Evolutionary conservation across 345 rosid species (phyloP).

Genomic region (Erodium maritimum): DNA sequence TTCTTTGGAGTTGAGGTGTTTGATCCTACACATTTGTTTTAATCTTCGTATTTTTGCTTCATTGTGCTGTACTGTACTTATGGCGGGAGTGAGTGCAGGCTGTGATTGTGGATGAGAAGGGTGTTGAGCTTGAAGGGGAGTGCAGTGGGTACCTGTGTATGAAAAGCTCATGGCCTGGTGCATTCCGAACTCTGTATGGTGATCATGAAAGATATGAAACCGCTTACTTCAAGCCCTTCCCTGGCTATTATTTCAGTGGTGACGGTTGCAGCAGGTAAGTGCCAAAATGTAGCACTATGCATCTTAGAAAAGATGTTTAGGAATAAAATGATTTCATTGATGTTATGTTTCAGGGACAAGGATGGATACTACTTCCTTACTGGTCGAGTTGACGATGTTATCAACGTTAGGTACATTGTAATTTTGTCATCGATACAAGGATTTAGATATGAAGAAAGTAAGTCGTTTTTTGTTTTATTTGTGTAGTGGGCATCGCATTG

Average conservation of each 20-base stretch:
- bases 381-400: slow-evolving; percentile 97
- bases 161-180: slow-evolving; percentile 93
- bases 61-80: slow-evolving; percentile 9
- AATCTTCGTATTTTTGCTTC: slow-evolving; percentile 5
- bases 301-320: not conserved
- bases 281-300: not conserved
- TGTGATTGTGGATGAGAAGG: slow-evolving; percentile 92
- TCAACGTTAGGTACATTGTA: slow-evolving; percentile 68
- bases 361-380: slow-evolving; percentile 98
- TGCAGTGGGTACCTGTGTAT: slow-evolving; percentile 91
- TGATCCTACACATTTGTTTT: slow-evolving; percentile 7
- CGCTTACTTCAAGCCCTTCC: slow-evolving; percentile 86
- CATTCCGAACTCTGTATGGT: slow-evolving; percentile 90
- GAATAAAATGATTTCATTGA: not conserved
- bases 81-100: slow-evolving; percentile 46
- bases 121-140: slow-evolving; percentile 84
- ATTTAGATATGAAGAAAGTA: no score
- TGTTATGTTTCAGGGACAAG: slow-evolving; percentile 53
- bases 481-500: slow-evolving; percentile 92
- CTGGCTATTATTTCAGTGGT: slow-evolving; percentile 89
- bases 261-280: slow-evolving; percentile 89
- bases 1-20: slow-evolving; percentile 97
- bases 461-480: slow-evolving; percentile 1
- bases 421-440: not conserved
- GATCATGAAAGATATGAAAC: slow-evolving; percentile 99